Conservation (phyloP, 495 filamentous ascomycete genomes). For the Tetracladium marchalianum region DNA sequence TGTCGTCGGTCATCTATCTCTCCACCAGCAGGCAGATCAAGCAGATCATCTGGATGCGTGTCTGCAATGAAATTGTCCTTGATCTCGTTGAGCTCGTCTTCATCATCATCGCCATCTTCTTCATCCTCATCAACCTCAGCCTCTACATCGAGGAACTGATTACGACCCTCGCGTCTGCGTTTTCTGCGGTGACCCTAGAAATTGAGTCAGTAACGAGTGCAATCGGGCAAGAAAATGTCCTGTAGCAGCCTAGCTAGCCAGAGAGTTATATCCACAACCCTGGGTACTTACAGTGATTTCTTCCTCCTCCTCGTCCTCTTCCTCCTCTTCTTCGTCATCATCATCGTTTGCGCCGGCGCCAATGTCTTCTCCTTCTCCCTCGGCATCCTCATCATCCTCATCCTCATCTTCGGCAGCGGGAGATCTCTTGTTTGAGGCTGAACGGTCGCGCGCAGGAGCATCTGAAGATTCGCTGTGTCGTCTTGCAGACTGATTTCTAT, state of each 20-base stretch:
- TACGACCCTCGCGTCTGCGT: constrained; percentile 57
- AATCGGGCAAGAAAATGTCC: constrained; percentile 4
- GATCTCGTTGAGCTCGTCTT: constrained; percentile 78
- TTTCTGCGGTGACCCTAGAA: constrained; percentile 66
- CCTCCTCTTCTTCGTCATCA: constrained; percentile 32
- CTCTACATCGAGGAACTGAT: constrained; percentile 88
- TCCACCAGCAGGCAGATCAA: constrained; percentile 66
- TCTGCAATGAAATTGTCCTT: constrained; percentile 75
- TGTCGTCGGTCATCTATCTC: constrained; percentile 87
- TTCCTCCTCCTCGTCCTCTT: constrained; percentile 49
- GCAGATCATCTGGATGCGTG: constrained; percentile 81
- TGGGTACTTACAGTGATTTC: constrained; percentile 40
- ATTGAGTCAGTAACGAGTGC: constrained; percentile 7
- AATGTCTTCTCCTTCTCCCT: constrained; percentile 27
- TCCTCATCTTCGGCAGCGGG: constrained; percentile 32
- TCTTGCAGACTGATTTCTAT: constrained; percentile 16
- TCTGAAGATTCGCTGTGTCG: constrained; percentile 1
- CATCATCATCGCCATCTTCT: constrained; percentile 77
- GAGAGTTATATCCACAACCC: background rate
- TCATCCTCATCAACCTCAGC: constrained; percentile 92
- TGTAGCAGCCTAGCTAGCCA: constrained; percentile 4
- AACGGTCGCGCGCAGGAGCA: background rate
- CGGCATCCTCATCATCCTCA: constrained; percentile 42
- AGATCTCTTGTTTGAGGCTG: constrained; percentile 7
- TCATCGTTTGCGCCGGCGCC: constrained; percentile 36